These are phyloP conservation scores for Priceomyces fermenticarens DNA, from an alignment of 805 yeast species.

Conservation along the genomic window DNA sequence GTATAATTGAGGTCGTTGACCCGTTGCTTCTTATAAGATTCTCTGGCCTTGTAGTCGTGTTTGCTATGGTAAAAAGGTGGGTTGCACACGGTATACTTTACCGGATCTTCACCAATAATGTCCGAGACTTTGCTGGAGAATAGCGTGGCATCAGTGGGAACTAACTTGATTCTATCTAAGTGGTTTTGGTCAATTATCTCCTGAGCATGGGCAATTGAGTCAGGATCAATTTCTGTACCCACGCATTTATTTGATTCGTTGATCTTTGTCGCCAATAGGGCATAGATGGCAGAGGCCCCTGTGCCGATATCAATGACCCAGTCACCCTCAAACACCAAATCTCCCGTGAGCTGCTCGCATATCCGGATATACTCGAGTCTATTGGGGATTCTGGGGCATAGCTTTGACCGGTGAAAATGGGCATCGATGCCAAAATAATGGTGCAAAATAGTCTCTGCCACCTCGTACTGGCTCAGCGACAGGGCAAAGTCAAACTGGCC, in stretches of 20 bases:
- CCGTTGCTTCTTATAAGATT: slow-evolving; percentile 5
- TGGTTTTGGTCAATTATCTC: not conserved
- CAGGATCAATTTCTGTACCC: slow-evolving; percentile 14
- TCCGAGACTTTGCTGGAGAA: not conserved
- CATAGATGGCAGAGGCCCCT: slow-evolving; percentile 17
- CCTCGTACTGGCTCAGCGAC: slow-evolving; percentile 12
- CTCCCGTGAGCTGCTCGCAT: slow-evolving; percentile 11
- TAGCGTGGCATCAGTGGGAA: not conserved
- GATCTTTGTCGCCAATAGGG: slow-evolving; percentile 10
- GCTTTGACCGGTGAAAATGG: slow-evolving; percentile 9
- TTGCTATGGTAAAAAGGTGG: slow-evolving; percentile 17
- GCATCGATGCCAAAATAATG: slow-evolving; percentile 10
- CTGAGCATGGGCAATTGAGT: slow-evolving; percentile 10
- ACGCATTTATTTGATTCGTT: slow-evolving; percentile 7
- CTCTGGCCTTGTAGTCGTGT: slow-evolving; percentile 7
- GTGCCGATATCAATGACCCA: slow-evolving; percentile 18
- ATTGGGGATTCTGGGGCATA: slow-evolving; percentile 19
- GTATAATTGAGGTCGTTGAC: slow-evolving; percentile 8
- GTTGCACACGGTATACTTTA: slow-evolving; percentile 15
- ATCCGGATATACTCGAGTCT: slow-evolving; percentile 15
- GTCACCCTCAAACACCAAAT: slow-evolving; percentile 1
- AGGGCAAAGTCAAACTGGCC: not conserved
- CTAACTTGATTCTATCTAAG: not conserved
- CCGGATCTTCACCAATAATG: not conserved
- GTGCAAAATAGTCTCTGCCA: slow-evolving; percentile 12